These are phyloP conservation scores for Massarina eburnea DNA, from an alignment of 2,329 filamentous ascomycete species.

Conservation along the genomic window DNA sequence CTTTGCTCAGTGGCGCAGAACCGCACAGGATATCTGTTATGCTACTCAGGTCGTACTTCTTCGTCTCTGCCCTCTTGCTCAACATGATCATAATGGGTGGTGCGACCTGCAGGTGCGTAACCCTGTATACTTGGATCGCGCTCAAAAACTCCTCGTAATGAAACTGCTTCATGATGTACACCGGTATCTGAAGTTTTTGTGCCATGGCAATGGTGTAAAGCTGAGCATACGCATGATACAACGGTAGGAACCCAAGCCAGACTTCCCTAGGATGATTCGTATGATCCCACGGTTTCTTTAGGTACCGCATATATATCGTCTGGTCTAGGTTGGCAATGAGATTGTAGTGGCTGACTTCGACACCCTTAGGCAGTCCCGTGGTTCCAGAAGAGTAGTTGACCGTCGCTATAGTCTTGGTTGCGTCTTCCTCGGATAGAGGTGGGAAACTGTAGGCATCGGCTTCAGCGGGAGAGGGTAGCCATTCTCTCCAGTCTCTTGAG, in stretches of 20 bases:
- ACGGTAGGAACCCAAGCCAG: constrained; percentile 51
- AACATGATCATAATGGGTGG: constrained; percentile 50
- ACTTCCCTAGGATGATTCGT: constrained; percentile 48
- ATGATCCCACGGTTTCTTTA: constrained; percentile 43
- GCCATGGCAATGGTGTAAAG: constrained; percentile 46
- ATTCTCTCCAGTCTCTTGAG: constrained; percentile 34
- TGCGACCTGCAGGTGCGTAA: constrained; percentile 46
- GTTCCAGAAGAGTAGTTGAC: constrained; percentile 58
- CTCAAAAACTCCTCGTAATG: constrained; percentile 44
- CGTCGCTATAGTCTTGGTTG: constrained; percentile 41
- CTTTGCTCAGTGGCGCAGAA: constrained; percentile 46
- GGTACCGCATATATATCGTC: constrained; percentile 50
- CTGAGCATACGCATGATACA: constrained; percentile 53
- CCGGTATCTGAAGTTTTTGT: constrained; percentile 49
- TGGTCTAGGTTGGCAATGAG: constrained; percentile 56
- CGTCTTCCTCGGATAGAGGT: constrained; percentile 25
- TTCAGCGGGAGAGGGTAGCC: constrained; percentile 30
- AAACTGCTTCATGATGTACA: constrained; percentile 47
- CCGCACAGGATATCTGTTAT: constrained; percentile 46
- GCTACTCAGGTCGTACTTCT: constrained; percentile 44
- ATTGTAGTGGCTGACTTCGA: constrained; percentile 54
- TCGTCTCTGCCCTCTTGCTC: constrained; percentile 46
- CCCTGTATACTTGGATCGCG: constrained; percentile 39
- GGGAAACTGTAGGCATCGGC: constrained; percentile 31
- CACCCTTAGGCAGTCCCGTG: constrained; percentile 56